A percentile compares a stretch with the other conserved stretches of the same genome.
Conservation (phyloP, 768 basidiomycete species). For the Lentinula edodes region DNA sequence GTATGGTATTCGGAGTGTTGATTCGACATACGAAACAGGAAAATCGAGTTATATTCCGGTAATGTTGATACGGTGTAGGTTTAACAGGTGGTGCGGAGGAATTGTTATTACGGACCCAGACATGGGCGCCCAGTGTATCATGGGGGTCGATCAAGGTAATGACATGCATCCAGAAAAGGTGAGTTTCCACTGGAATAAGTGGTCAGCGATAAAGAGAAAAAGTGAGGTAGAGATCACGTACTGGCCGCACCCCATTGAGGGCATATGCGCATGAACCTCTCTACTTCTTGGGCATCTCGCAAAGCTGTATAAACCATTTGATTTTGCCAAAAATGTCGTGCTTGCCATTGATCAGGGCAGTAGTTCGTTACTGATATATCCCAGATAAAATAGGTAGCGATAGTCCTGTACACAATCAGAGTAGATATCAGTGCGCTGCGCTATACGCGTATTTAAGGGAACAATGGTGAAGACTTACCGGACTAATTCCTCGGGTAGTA, state of each 20-base stretch:
- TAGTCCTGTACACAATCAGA: background rate
- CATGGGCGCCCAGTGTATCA: conserved; percentile 46
- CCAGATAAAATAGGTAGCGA: conserved; percentile 3
- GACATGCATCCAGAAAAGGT: conserved; percentile 68
- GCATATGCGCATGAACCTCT: conserved; percentile 59
- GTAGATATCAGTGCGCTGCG: background rate
- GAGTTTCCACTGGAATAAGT: conserved; percentile 49
- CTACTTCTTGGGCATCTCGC: conserved; percentile 57
- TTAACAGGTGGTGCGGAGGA: conserved; percentile 28
- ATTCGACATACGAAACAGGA: conserved; percentile 68
- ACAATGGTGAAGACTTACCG: background rate
- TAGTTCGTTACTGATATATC: conserved; percentile 2
- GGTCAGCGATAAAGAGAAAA: background rate
- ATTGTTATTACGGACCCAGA: conserved; percentile 36
- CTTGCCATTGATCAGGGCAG: conserved; percentile 3
- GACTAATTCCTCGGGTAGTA: conserved; percentile 2
- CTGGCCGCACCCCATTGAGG: conserved; percentile 55
- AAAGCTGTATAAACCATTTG: conserved; percentile 57
- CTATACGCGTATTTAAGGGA: background rate
- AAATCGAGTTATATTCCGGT: conserved; percentile 47
- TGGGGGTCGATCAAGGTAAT: conserved; percentile 56
- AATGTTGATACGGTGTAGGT: conserved; percentile 53
- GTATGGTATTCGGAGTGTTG: conserved; percentile 46
- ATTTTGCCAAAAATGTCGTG: conserved; percentile 50
- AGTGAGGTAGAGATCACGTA: conserved; percentile 29